phyloP scores from a whole-genome alignment of 2,329 filamentous ascomycete genomes.

The Cercospora beticola region DNA sequence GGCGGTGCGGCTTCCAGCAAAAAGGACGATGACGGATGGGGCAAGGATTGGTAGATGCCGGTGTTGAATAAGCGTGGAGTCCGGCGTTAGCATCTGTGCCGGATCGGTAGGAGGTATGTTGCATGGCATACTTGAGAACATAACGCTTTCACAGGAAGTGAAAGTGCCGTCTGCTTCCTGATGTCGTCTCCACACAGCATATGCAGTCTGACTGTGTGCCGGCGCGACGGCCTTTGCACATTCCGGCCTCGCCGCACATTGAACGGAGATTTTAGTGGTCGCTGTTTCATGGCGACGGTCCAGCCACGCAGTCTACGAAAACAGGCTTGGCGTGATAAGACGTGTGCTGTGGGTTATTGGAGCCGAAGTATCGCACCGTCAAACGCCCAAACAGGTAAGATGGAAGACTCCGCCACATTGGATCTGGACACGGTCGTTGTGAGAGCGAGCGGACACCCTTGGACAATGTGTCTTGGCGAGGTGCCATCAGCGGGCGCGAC shows the following conservation, averaged over 20 bases:
- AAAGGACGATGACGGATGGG: conserved; percentile 59
- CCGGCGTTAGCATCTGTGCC: conserved; percentile 16
- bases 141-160: background rate
- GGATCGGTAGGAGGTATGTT: background rate
- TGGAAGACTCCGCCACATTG: background rate
- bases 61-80: conserved; percentile 21
- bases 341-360: background rate
- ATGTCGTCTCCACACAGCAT: background rate
- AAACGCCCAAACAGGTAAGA: background rate
- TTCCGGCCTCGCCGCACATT: background rate
- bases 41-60: conserved; percentile 45
- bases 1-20: conserved; percentile 36
- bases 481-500: background rate
- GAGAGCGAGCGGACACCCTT: no score
- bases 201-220: background rate
- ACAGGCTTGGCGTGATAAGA: background rate
- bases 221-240: background rate
- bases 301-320: background rate
- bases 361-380: background rate
- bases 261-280: background rate
- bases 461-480: background rate
- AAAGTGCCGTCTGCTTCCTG: background rate
- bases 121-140: background rate
- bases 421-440: background rate
- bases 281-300: background rate